A percentile compares a stretch with the other conserved stretches of the same genome.
Evolutionary conservation across 129 eudicot species (phyloP).

Genomic region (Saposhnikovia divaricata): DNA sequence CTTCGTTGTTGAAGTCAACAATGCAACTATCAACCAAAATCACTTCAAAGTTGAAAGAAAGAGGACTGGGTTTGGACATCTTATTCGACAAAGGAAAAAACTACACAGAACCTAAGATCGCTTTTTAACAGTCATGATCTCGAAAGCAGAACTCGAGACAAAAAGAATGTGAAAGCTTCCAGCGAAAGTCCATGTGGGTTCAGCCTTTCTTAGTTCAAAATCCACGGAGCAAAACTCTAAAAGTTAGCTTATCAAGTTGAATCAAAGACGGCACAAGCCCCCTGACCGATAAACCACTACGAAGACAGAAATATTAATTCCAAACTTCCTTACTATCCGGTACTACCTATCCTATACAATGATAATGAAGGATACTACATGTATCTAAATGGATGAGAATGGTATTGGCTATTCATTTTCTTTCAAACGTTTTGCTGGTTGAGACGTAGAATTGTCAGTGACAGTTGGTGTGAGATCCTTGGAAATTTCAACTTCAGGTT

Average conservation of each 20-base stretch:
- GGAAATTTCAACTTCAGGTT: slow-evolving; percentile 12
- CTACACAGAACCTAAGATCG: background rate
- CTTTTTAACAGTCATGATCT: background rate
- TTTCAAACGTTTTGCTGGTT: slow-evolving; percentile 56
- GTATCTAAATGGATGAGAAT: slow-evolving; percentile 18
- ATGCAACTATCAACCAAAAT: background rate
- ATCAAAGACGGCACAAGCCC: slow-evolving; percentile 7
- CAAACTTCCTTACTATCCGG: background rate
- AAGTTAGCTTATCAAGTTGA: background rate
- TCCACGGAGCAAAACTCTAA: background rate
- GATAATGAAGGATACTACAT: slow-evolving; percentile 6
- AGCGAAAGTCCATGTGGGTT: background rate
- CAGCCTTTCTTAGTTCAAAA: background rate
- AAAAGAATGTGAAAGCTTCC: background rate
- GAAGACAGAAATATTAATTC: background rate
- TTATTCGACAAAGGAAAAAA: background rate
- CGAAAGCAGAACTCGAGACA: background rate
- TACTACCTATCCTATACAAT: slow-evolving; percentile 6
- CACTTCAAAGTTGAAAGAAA: background rate
- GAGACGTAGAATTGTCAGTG: slow-evolving; percentile 33
- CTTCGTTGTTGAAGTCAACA: background rate
- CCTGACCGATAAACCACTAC: background rate
- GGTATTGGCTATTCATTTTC: slow-evolving; percentile 22
- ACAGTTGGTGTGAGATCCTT: slow-evolving; percentile 20
- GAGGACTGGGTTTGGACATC: background rate